Base-by-base conservation (phyloP, 1,139 yeast species). In the Barnettozyma hawaiiensis region DNA sequence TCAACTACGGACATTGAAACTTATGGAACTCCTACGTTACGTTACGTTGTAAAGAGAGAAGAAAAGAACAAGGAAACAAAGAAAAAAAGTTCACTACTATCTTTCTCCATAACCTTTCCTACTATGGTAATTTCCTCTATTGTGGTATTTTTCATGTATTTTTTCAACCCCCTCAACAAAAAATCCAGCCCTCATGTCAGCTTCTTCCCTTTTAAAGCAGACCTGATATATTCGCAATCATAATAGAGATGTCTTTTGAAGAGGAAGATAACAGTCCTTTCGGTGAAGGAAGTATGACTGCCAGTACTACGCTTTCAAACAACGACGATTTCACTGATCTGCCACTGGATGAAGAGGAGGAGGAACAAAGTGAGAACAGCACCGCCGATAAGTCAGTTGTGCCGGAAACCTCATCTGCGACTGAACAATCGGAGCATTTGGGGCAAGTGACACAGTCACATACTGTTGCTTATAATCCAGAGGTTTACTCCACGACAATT, bases 241-340 rank as follows among this genome's bases (percentile, higher is more conserved):
- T 26, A n/a, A 6, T 7, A 26, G 29, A 4, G 10, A 54, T 47
- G 51, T 45, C 53, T 3, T 16, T 51, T 18, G 55, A 48, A 28
- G 78, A 73, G 32, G 79, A 75, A 51, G 77, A 75, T 49, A 75
- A 75, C 58, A 74, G 72, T 50, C 80, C 80, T 4, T 73, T 73
- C 45, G 61, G 71, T n/a, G 65, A 63, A 40, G 59, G 61, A n/a
- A 62, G 41, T 16, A 33, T 40, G 32, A 31, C 38, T 20, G 41
- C 45, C 20, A 42, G 44, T 18, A 16, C 28, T 7, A 12, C 37
- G 2, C 16, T 31, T 11, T 7, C 24, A 10, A 44, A 42, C 3
- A 52, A 53, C 26, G 58, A 55, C 39, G 57, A 48, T 19, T 54
- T 56, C 46, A 52, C 57, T 11, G 58, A 55, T 40, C 43, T 54